Percentiles rank a stretch among this genome's conserved stretches.
These are phyloP conservation scores for Penicillium palitans DNA, from an alignment of 2,329 filamentous ascomycete species.

Conservation along the genomic window DNA sequence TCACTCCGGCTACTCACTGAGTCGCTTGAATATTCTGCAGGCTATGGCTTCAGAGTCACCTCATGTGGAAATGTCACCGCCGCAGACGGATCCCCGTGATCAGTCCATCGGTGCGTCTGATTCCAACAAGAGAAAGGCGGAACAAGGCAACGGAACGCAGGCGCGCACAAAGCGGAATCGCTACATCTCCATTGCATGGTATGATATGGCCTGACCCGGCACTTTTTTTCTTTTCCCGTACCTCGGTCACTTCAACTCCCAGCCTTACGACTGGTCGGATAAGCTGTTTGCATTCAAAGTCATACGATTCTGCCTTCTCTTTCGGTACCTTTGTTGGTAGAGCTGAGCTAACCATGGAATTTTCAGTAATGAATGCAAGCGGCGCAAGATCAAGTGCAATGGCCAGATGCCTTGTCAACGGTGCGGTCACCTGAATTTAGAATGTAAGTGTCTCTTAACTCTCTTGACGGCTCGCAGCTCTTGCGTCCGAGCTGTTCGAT, in stretches of 20 bases:
- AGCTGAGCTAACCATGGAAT: conserved; percentile 11
- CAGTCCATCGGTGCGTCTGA: conserved; percentile 29
- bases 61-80: conserved; percentile 29
- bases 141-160: conserved; percentile 48
- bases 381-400: conserved; percentile 69
- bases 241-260: neutral
- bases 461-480: neutral
- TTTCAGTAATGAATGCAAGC: conserved; percentile 62
- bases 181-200: conserved; percentile 68
- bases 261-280: neutral
- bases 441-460: conserved; percentile 45
- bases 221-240: conserved; percentile 4
- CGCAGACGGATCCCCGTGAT: conserved; percentile 26
- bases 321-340: neutral
- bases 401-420: conserved; percentile 65
- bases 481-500: neutral
- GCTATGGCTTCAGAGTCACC: conserved; percentile 40
- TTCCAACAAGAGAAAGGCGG: conserved; percentile 44
- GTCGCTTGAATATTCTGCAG: conserved; percentile 2
- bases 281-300: conserved; percentile 1
- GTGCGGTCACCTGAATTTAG: conserved; percentile 63
- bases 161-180: conserved; percentile 64
- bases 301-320: conserved; percentile 8
- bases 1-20: conserved; percentile 11
- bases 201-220: conserved; percentile 33